These are phyloP conservation scores for Chalciporus sphaerocephalus DNA, from an alignment of 768 basidiomycete genomes.

Conservation along the genomic window DNA sequence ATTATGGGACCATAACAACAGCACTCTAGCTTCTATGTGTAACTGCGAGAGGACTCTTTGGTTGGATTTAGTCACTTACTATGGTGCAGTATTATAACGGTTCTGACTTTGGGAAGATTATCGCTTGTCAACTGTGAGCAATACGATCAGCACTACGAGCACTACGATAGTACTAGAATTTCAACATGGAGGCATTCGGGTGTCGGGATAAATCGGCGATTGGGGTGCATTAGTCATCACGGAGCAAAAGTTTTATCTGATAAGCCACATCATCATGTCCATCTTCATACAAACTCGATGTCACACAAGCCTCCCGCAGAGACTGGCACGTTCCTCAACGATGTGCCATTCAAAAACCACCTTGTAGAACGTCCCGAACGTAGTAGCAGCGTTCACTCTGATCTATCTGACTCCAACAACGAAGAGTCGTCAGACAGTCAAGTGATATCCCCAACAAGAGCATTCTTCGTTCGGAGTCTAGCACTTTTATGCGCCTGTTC, in stretches of 20 bases:
- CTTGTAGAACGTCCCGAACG: background rate
- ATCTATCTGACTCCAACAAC: background rate
- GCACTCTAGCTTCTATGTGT: conserved; percentile 35
- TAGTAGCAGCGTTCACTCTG: background rate
- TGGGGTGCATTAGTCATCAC: conserved; percentile 12
- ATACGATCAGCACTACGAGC: too few relatives aligned
- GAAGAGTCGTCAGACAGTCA: conserved; percentile 5
- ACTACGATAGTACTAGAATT: too few relatives aligned
- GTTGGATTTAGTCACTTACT: background rate
- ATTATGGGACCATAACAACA: conserved; percentile 18
- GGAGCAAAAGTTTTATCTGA: conserved; percentile 21
- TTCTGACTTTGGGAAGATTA: too few relatives aligned
- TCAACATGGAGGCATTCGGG: too few relatives aligned
- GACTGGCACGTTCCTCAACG: background rate
- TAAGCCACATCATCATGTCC: conserved; percentile 11
- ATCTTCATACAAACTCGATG: conserved; percentile 2
- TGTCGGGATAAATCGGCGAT: background rate
- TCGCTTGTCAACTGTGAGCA: too few relatives aligned
- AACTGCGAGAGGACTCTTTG: conserved; percentile 1
- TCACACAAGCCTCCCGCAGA: background rate
- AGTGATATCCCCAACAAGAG: conserved; percentile 27
- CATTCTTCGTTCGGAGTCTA: conserved; percentile 49
- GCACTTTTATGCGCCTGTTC: conserved; percentile 71
- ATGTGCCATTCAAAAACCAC: background rate
- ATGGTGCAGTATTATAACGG: too few relatives aligned